phyloP scores from a whole-genome alignment of 139 green algal genomes.

The Tetratostichococcus sp. region DNA sequence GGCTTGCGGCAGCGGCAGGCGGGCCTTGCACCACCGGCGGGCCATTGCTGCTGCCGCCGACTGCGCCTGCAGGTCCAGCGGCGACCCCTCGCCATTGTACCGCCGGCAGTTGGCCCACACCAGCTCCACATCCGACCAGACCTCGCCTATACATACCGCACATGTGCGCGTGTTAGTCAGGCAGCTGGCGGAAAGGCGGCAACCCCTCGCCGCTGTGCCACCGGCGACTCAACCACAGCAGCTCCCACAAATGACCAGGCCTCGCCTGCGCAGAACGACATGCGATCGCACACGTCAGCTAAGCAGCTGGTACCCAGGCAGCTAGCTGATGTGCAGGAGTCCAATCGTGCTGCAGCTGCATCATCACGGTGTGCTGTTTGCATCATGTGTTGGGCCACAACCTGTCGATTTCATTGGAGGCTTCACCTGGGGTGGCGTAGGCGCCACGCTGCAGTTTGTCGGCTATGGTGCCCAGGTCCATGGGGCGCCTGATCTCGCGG shows the following conservation, averaged over 20 bases:
- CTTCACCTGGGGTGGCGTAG: slow-evolving; percentile 22
- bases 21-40: slow-evolving; percentile 8
- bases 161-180: background rate
- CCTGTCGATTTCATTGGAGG: too few species aligned
- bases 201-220: too few species aligned
- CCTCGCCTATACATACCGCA: background rate
- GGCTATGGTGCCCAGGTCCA: slow-evolving; percentile 22
- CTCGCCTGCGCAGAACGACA: too few species aligned
- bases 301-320: too few species aligned
- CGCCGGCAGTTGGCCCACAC: slow-evolving; percentile 46
- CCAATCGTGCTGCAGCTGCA: too few species aligned
- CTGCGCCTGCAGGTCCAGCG: slow-evolving; percentile 5
- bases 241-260: too few species aligned
- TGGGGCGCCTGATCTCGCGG: slow-evolving; percentile 25
- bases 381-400: too few species aligned
- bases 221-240: too few species aligned
- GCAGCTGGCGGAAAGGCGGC: too few species aligned
- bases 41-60: slow-evolving; percentile 10
- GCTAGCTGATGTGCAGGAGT: too few species aligned
- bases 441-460: slow-evolving; percentile 1
- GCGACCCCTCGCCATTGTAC: slow-evolving; percentile 32
- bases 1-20: slow-evolving; percentile 7
- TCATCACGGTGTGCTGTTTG: too few species aligned
- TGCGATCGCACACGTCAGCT: too few species aligned
- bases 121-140: slow-evolving; percentile 39